Percentiles rank a stretch among this genome's conserved stretches.
Evolutionary conservation across 1,284 basidiomycete species (phyloP).

Genomic region (Macrocystidia cucumis): DNA sequence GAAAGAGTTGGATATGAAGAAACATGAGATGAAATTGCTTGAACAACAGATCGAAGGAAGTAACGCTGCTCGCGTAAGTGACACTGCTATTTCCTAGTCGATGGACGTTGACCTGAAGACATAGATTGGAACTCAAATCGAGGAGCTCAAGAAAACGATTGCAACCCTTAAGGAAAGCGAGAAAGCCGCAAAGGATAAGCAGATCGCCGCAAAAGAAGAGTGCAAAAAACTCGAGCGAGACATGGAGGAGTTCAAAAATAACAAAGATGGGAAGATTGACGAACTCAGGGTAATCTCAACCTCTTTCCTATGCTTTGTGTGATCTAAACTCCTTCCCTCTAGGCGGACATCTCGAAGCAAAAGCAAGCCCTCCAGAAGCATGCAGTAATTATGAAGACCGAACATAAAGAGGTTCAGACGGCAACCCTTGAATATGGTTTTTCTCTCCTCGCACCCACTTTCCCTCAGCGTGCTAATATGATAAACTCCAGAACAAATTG

Average conservation of each 20-base stretch:
- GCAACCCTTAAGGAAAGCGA: conserved; percentile 61
- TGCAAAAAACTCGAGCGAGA: conserved; percentile 88
- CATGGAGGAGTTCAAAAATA: conserved; percentile 97
- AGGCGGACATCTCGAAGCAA: conserved; percentile 76
- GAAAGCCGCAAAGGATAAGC: conserved; percentile 65
- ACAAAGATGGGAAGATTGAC: conserved; percentile 95
- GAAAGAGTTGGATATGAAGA: conserved; percentile 81
- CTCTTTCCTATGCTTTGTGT: neutral
- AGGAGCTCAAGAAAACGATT: conserved; percentile 63
- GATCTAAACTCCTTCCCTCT: neutral
- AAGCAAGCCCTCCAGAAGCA: conserved; percentile 81
- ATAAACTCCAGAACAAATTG: conserved; percentile 64
- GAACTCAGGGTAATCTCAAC: conserved; percentile 71
- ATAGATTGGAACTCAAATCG: conserved; percentile 80
- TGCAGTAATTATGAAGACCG: conserved; percentile 72
- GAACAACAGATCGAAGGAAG: conserved; percentile 85
- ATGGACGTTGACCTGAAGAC: too few species aligned
- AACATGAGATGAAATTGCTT: conserved; percentile 80
- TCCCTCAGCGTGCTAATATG: conserved; percentile 1
- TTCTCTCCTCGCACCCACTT: conserved; percentile 14
- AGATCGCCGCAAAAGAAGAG: conserved; percentile 72
- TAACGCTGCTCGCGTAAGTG: conserved; percentile 78
- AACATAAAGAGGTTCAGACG: conserved; percentile 87
- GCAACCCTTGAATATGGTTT: conserved; percentile 80
- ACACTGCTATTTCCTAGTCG: neutral